Evolutionary conservation across 768 basidiomycete genomes (phyloP).

Genomic region (Lanmaoa rubissima): DNA sequence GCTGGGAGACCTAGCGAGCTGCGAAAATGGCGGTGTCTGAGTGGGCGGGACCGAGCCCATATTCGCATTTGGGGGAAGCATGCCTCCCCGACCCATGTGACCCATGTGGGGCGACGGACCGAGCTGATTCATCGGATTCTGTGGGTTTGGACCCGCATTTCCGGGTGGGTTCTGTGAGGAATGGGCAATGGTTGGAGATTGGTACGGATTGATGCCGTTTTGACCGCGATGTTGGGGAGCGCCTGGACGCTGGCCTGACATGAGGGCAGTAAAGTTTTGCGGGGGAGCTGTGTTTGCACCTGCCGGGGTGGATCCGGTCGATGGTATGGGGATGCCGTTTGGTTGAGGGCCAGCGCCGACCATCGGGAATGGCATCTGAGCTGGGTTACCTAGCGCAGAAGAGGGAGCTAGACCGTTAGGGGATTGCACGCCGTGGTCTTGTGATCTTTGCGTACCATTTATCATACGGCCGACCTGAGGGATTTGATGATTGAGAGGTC

Average conservation of each 20-base stretch:
- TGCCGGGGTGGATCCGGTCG: slow-evolving; percentile 24
- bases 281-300: slow-evolving; percentile 32
- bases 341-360: slow-evolving; percentile 37
- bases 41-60: slow-evolving; percentile 37
- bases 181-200: slow-evolving; percentile 63
- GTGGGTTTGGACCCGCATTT: slow-evolving; percentile 30
- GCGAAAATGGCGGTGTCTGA: slow-evolving; percentile 43
- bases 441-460: slow-evolving; percentile 34
- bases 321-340: slow-evolving; percentile 43
- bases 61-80: slow-evolving; percentile 47
- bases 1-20: slow-evolving; percentile 55
- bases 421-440: slow-evolving; percentile 18
- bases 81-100: slow-evolving; percentile 44
- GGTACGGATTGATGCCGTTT: slow-evolving; percentile 51
- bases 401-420: slow-evolving; percentile 29
- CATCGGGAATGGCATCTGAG: slow-evolving; percentile 26
- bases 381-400: slow-evolving; percentile 18
- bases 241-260: slow-evolving; percentile 34
- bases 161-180: slow-evolving; percentile 50
- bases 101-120: slow-evolving; percentile 53
- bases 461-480: slow-evolving; percentile 29
- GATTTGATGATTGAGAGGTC: slow-evolving; percentile 27
- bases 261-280: slow-evolving; percentile 34
- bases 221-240: slow-evolving; percentile 42
- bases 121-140: slow-evolving; percentile 47